Evolutionary conservation across 1,284 basidiomycete species (phyloP).

Genomic region (Singerocomus rubriflavus): DNA sequence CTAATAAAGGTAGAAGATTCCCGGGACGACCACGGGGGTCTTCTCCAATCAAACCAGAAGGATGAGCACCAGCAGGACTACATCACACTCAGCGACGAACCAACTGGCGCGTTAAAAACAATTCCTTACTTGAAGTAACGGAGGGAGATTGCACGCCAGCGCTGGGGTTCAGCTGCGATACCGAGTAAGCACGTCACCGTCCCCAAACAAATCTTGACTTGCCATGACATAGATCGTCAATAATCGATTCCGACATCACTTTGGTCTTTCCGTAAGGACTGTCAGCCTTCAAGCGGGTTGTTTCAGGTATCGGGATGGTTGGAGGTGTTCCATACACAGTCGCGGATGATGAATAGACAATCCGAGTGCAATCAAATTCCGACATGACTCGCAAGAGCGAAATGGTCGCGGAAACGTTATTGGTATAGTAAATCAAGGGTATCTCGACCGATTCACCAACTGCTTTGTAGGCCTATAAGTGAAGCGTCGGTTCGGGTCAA

Average conservation of each 20-base stretch:
- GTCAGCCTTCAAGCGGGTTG: conserved; percentile 84
- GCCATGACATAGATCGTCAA: conserved; percentile 87
- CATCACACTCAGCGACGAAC: conserved; percentile 3
- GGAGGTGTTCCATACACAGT: conserved; percentile 98
- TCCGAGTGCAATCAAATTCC: conserved; percentile 76
- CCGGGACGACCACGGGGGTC: conserved; percentile 94
- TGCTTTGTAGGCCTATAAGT: conserved; percentile 85
- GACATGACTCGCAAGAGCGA: conserved; percentile 84
- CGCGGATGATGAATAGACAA: conserved; percentile 98
- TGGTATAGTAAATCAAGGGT: conserved; percentile 89
- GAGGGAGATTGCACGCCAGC: conserved; percentile 80
- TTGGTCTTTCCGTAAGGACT: conserved; percentile 97
- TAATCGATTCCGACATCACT: conserved; percentile 89
- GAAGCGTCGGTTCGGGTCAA: background rate
- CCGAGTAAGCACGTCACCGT: conserved; percentile 9
- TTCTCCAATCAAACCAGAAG: conserved; percentile 94
- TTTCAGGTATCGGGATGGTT: conserved; percentile 92
- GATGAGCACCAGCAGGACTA: conserved; percentile 95
- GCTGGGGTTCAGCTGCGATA: conserved; percentile 58
- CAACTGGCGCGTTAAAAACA: background rate
- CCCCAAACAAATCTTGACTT: conserved; percentile 26
- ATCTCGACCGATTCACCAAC: conserved; percentile 97
- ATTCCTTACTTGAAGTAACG: conserved; percentile 92
- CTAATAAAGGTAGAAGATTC: conserved; percentile 91
- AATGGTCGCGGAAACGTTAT: conserved; percentile 87